phyloP scores from a whole-genome alignment of 1,284 basidiomycete genomes.

The Irpex sp. region DNA sequence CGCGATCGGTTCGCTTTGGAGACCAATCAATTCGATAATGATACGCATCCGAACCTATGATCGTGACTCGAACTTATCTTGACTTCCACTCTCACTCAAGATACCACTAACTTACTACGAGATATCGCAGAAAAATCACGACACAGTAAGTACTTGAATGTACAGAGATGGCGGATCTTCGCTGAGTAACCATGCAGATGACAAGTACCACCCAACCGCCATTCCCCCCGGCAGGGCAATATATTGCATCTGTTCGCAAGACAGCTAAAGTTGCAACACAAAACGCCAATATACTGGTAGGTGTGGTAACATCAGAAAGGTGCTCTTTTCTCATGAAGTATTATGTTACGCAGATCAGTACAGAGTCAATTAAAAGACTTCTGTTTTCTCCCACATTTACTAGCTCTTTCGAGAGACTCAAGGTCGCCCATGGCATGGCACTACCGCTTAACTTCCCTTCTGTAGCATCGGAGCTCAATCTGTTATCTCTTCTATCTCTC shows the following conservation, averaged over 20 bases:
- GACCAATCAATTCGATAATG: not conserved
- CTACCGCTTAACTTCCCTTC: conserved; percentile 77
- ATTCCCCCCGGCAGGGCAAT: conserved; percentile 44
- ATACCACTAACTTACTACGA: too few species aligned
- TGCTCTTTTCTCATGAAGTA: too few species aligned
- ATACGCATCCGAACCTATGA: not conserved
- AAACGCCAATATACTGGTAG: conserved; percentile 33
- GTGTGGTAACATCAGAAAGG: conserved; percentile 7
- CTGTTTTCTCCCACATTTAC: conserved; percentile 63
- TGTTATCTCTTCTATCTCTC: conserved; percentile 67
- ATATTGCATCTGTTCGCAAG: conserved; percentile 45
- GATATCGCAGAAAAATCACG: too few species aligned
- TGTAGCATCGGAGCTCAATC: conserved; percentile 65
- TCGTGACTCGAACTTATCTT: not conserved
- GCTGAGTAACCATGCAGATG: not conserved
- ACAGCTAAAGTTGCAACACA: conserved; percentile 45
- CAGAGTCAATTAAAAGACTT: conserved; percentile 53
- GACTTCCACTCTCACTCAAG: too few species aligned
- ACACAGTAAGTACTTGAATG: not conserved
- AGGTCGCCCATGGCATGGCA: conserved; percentile 59
- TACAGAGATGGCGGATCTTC: not conserved
- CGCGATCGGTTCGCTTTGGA: not conserved
- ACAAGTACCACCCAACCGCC: conserved; percentile 3
- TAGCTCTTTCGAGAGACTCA: conserved; percentile 58
- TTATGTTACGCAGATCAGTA: conserved; percentile 41